Evolutionary conservation across 2,329 filamentous ascomycete species (phyloP).

Genomic region (Colletotrichum euphorbiae): DNA sequence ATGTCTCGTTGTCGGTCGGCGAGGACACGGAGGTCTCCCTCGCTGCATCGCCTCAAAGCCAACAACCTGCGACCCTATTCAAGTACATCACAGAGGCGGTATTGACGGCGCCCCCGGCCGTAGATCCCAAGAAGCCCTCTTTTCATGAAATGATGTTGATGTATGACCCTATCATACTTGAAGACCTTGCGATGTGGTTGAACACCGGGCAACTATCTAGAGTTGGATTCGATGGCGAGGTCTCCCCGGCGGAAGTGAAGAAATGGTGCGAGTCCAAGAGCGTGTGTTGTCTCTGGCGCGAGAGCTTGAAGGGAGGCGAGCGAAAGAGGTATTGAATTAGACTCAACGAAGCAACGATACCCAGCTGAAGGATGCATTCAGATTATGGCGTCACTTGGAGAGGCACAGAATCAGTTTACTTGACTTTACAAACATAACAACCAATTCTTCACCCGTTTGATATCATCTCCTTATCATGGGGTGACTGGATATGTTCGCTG

Average conservation of each 20-base stretch:
- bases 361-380: constrained; percentile 9
- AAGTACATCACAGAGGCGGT: constrained; percentile 67
- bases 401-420: neutral
- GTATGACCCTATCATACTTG: constrained; percentile 90
- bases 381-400: neutral
- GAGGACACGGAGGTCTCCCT: constrained; percentile 61
- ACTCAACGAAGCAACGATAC: constrained; percentile 22
- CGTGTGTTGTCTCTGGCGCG: constrained; percentile 83
- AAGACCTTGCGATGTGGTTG: constrained; percentile 86
- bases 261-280: constrained; percentile 91
- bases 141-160: constrained; percentile 96
- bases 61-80: constrained; percentile 60
- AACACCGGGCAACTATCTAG: constrained; percentile 76
- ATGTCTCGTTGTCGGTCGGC: constrained; percentile 57
- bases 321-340: constrained; percentile 57
- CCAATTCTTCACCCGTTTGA: neutral
- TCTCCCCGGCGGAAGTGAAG: constrained; percentile 76
- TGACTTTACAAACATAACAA: neutral
- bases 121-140: constrained; percentile 65
- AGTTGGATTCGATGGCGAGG: constrained; percentile 74
- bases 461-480: neutral
- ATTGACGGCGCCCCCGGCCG: constrained; percentile 60
- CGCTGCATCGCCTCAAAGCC: constrained; percentile 48
- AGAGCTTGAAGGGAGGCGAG: constrained; percentile 63
- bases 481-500: neutral